Conservation (phyloP, 129 eudicot genomes). For the Artemisia tridentata region DNA sequence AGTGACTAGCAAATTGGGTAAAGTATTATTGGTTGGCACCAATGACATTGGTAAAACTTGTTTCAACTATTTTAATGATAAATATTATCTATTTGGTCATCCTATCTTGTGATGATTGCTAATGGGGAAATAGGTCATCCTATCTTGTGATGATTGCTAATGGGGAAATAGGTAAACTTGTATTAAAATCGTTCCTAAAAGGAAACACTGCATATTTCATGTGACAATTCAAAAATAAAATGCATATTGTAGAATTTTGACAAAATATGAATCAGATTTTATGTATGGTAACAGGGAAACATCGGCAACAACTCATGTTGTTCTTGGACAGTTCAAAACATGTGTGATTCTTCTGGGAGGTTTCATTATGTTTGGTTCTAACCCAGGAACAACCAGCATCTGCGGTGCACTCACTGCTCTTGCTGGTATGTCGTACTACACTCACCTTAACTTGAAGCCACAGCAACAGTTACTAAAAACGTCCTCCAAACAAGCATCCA, state of each 20-base stretch:
- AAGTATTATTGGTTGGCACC: no score
- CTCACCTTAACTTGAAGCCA: conserved; percentile 64
- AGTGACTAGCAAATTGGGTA: no score
- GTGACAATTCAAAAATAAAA: neutral
- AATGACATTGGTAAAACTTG: no score
- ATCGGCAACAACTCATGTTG: conserved; percentile 95
- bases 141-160: no score
- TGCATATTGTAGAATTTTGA: neutral
- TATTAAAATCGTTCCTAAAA: neutral
- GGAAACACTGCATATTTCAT: neutral
- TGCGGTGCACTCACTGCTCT: conserved; percentile 85
- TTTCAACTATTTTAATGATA: no score
- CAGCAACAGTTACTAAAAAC: conserved; percentile 50
- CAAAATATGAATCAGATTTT: no score
- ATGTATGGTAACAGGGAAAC: conserved; percentile 59
- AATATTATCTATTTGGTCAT: no score
- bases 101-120: no score
- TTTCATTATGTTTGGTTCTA: conserved; percentile 75
- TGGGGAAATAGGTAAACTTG: no score
- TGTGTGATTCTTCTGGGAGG: conserved; percentile 96
- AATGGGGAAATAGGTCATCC: no score
- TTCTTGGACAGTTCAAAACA: conserved; percentile 96
- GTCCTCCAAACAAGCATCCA: conserved; percentile 36
- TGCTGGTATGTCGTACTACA: conserved; percentile 82
- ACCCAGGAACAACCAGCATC: conserved; percentile 83